Evolutionary conservation across 2,329 filamentous ascomycete genomes (phyloP).

Genomic region (Exophiala lecanii-corni): DNA sequence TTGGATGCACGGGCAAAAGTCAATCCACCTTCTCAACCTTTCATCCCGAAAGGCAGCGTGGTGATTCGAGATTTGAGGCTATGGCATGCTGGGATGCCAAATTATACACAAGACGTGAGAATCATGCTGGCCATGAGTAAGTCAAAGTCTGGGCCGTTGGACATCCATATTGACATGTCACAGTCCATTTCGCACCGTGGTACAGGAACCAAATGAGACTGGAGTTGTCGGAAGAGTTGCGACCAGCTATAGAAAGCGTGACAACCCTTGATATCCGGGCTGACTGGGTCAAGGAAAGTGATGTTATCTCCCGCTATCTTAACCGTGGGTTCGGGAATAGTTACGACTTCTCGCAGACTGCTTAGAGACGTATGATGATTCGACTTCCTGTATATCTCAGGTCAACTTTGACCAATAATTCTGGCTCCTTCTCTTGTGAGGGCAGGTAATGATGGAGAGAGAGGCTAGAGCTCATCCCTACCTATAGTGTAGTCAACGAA

Average conservation of each 20-base stretch:
- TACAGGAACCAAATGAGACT: constrained; percentile 55
- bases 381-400: too few relatives aligned
- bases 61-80: constrained; percentile 45
- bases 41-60: constrained; percentile 43
- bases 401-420: too few relatives aligned
- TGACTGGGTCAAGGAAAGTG: constrained; percentile 43
- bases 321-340: constrained; percentile 57
- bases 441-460: too few relatives aligned
- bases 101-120: constrained; percentile 37
- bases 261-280: constrained; percentile 48
- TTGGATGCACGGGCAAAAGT: constrained; percentile 30
- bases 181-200: constrained; percentile 38
- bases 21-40: constrained; percentile 36
- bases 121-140: constrained; percentile 42
- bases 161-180: constrained; percentile 19
- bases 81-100: constrained; percentile 51
- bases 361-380: too few relatives aligned
- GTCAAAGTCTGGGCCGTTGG: constrained; percentile 2
- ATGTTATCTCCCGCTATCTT: constrained; percentile 47
- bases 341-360: constrained; percentile 56
- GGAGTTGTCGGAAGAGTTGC: constrained; percentile 50
- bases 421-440: too few relatives aligned
- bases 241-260: constrained; percentile 40
- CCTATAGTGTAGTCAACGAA: too few relatives aligned
- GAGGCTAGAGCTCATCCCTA: too few relatives aligned